phyloP scores from a whole-genome alignment of 345 rosid genomes.

The Boechera stricta region DNA sequence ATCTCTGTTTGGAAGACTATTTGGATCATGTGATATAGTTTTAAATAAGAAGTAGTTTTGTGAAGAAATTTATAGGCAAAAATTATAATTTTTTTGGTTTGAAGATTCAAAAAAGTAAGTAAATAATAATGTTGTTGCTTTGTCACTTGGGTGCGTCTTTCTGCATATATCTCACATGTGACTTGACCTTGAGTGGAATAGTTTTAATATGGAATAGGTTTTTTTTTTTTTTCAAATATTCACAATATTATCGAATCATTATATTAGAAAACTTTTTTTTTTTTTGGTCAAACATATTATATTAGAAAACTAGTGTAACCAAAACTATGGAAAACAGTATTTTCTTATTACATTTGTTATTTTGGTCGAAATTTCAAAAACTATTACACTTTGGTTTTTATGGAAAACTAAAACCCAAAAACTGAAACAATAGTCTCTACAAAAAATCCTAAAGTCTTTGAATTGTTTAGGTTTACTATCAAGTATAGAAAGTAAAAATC shows the following conservation, averaged over 20 bases:
- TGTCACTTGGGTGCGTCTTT: slow-evolving; percentile 20
- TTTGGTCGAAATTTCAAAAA: no score
- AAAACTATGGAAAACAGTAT: no score
- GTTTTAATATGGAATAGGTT: neutral
- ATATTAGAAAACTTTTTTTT: no score
- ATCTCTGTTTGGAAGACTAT: neutral
- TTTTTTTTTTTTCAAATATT: neutral
- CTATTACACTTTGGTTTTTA: neutral
- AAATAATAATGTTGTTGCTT: slow-evolving; percentile 4
- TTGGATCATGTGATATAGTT: slow-evolving; percentile 27
- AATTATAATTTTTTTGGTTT: neutral
- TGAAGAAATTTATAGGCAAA: slow-evolving; percentile 39
- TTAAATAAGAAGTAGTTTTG: slow-evolving; percentile 5
- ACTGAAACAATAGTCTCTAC: neutral
- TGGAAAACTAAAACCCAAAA: neutral
- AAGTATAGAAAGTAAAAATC: slow-evolving; percentile 1
- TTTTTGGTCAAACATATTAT: no score
- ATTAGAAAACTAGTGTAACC: no score
- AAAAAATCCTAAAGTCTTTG: neutral
- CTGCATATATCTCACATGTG: slow-evolving; percentile 34
- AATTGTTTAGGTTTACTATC: neutral
- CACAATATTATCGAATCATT: no score
- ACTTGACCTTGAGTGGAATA: neutral
- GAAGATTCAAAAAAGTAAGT: slow-evolving; percentile 16
- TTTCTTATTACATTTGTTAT: no score